Conservation (phyloP, 495 filamentous ascomycete genomes). For the Hypoxylon intermedium region DNA sequence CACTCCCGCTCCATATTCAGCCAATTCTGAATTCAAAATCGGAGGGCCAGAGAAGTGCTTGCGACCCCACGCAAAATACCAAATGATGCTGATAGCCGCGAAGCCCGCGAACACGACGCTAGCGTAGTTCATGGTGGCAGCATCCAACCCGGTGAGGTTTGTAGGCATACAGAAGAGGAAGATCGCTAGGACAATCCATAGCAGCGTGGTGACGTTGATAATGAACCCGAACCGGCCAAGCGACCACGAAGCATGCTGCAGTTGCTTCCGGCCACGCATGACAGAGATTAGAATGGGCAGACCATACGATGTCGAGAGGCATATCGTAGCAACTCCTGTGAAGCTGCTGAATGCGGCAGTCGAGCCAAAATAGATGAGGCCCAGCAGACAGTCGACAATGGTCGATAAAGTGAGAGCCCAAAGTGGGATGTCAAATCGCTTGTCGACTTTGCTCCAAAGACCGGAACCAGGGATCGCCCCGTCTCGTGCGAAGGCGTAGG, state of each 20-base stretch:
- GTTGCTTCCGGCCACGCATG: conserved; percentile 39
- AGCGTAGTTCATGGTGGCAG: conserved; percentile 66
- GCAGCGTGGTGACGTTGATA: conserved; percentile 58
- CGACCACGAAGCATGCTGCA: conserved; percentile 63
- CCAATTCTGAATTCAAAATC: conserved; percentile 51
- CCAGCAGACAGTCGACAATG: conserved; percentile 63
- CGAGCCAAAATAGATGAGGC: conserved; percentile 66
- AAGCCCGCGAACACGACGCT: conserved; percentile 69
- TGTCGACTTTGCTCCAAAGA: conserved; percentile 66
- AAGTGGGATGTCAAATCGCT: conserved; percentile 58
- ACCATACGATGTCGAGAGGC: conserved; percentile 70
- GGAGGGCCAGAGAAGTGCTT: conserved; percentile 71
- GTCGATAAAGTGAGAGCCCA: conserved; percentile 65
- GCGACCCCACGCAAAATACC: conserved; percentile 73
- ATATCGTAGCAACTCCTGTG: conserved; percentile 69
- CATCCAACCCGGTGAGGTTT: conserved; percentile 59
- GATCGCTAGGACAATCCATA: conserved; percentile 64
- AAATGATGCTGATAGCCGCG: conserved; percentile 58
- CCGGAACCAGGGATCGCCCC: conserved; percentile 72
- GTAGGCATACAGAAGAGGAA: conserved; percentile 68
- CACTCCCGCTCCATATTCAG: conserved; percentile 36
- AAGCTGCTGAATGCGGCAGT: conserved; percentile 67
- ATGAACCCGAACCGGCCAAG: conserved; percentile 62
- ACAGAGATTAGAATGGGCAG: conserved; percentile 63
- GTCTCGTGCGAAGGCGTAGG: conserved; percentile 68